Evolutionary conservation across 2,329 filamentous ascomycete species (phyloP), one percentile per base, ranked within the genome.

Genomic region (Aspergillus viridinutans): DNA sequence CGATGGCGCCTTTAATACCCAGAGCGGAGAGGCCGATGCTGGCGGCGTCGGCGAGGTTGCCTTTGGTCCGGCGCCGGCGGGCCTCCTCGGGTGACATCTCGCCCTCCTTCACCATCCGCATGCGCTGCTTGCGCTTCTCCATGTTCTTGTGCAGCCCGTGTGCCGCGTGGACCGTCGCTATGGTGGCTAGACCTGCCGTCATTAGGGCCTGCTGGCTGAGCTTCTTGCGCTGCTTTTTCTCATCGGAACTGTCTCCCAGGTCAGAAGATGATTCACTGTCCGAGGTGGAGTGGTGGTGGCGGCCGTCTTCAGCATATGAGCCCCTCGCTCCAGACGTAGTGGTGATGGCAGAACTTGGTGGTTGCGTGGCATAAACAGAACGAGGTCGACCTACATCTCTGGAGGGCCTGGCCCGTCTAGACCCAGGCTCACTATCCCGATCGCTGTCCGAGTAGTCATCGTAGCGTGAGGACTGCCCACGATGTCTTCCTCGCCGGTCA

Each of bases 121-220:
- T 79, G 50, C 85, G 79, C 63, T 84, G 80, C 61, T 88, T 81
- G 56, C 85, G 82, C 58, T 85, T 85, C 63, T 86, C 83, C 76
- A 87, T 81, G 65, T 81, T 83, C 61, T 81, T 78, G 72, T 87
- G 85, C 54, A 89, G 78, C 59, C 80, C 82, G 69, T 89, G 85
- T 14, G 84, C 86, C 25, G 86, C 86, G 73, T 89, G 85, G 60
- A 89, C 87, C 28, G 86, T 88, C 40, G 86, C 86, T 58, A 89
- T 81, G 56, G 84, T 85, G 54, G 86, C 86, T 57, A 89, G 76
- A 61, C 86, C 85, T 54, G 85, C 83, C 62, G 85, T 87, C 61
- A 88, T 69, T 67, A 87, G 72, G 78, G 87, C 83, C 74, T 87
- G 87, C 72, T 84, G 82, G 76, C 80, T 80, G 76, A 87, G 80